Percentiles rank a stretch among this genome's conserved stretches.
Conservation (phyloP, 2,329 filamentous ascomycete genomes). For the Paecilomyces dactylethromorphus region DNA sequence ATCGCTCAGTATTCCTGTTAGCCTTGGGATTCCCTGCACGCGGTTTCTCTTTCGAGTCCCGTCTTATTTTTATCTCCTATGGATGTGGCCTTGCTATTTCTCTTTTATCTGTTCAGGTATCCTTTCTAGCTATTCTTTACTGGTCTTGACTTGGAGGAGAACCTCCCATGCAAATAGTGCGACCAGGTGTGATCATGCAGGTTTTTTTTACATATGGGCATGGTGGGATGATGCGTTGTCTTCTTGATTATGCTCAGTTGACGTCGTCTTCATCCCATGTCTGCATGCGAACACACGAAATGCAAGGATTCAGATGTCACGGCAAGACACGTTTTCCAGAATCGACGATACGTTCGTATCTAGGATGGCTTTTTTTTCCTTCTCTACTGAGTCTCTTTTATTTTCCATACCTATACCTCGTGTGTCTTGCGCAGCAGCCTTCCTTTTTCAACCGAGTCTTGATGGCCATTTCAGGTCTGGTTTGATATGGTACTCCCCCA, state of each 20-base stretch:
- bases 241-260: neutral
- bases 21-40: neutral
- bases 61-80: neutral
- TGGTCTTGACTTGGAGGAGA: neutral
- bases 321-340: neutral
- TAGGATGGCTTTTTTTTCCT: neutral
- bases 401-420: neutral
- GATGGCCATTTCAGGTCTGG: neutral
- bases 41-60: neutral
- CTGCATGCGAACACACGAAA: neutral
- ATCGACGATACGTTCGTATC: neutral
- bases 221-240: neutral
- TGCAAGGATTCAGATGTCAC: neutral
- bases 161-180: neutral
- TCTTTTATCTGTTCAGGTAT: neutral
- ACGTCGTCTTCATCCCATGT: neutral
- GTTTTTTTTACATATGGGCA: neutral
- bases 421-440: neutral
- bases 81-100: neutral
- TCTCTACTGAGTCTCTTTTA: neutral
- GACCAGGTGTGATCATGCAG: neutral
- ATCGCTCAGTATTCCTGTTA: neutral
- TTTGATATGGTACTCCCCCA: neutral
- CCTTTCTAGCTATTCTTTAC: neutral
- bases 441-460: neutral